These are phyloP conservation scores for Coemansia sp. DNA, from an alignment of 192 early-diverging fungal species.

Conservation along the genomic window DNA sequence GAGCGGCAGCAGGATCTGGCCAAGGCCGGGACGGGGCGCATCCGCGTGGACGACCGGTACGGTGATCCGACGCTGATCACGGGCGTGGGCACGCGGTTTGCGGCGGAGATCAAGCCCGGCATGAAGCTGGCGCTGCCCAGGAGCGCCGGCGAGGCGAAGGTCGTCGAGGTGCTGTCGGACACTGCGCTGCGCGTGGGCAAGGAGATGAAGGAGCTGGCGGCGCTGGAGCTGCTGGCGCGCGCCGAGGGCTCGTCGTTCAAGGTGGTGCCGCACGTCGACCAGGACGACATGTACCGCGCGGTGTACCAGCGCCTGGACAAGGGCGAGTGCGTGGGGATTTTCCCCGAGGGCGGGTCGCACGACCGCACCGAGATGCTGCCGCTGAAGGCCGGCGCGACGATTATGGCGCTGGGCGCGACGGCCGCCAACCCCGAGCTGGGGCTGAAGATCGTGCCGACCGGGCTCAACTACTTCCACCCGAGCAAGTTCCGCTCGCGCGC, in stretches of 20 bases:
- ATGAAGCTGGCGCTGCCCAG: constrained; percentile 69
- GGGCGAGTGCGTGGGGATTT: constrained; percentile 89
- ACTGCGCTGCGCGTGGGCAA: constrained; percentile 76
- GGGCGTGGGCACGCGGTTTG: constrained; percentile 74
- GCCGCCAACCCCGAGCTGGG: constrained; percentile 80
- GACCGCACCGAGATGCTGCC: constrained; percentile 97
- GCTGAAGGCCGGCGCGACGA: constrained; percentile 86
- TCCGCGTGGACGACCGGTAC: constrained; percentile 68
- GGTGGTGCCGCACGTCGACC: constrained; percentile 85
- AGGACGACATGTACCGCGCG: constrained; percentile 80
- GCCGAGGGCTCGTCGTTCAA: constrained; percentile 65
- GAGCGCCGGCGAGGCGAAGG: constrained; percentile 63
- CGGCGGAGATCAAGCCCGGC: constrained; percentile 63
- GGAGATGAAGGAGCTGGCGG: constrained; percentile 74
- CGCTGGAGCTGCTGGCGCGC: constrained; percentile 65
- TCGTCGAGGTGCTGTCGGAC: constrained; percentile 81
- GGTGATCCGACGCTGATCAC: constrained; percentile 70
- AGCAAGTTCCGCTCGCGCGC: constrained; percentile 94
- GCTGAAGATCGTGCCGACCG: constrained; percentile 92
- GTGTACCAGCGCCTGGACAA: constrained; percentile 79
- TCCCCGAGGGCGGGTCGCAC: constrained; percentile 98
- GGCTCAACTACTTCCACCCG: constrained; percentile 97
- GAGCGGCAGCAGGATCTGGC: constrained; percentile 91
- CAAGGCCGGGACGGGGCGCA: constrained; percentile 68
- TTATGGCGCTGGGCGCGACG: constrained; percentile 92